phyloP scores from a whole-genome alignment of 192 early-diverging fungal genomes.

The Coemansia erecta region DNA sequence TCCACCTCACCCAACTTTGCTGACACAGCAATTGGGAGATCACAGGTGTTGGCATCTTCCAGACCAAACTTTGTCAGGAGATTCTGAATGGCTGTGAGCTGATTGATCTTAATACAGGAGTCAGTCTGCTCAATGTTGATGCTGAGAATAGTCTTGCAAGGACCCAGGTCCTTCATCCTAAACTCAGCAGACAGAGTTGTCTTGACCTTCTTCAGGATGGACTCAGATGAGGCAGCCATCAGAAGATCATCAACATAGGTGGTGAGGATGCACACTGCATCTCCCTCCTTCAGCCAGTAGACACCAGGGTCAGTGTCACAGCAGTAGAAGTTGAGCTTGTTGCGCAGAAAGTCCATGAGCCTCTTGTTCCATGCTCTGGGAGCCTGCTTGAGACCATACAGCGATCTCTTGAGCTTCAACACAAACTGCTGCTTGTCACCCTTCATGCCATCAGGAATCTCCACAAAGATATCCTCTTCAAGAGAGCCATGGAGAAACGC shows the following conservation, averaged over 20 bases:
- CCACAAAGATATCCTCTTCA: conserved; percentile 8
- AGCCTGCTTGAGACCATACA: conserved; percentile 10
- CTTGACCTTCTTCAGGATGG: not conserved
- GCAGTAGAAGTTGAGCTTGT: not conserved
- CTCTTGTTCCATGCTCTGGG: conserved; percentile 6
- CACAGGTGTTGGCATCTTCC: too few species aligned
- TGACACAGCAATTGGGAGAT: too few species aligned
- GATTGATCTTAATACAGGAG: too few species aligned
- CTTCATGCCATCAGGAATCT: conserved; percentile 1
- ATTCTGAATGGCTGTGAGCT: too few species aligned
- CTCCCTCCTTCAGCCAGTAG: not conserved
- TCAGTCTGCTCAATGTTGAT: too few species aligned
- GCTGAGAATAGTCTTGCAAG: not conserved
- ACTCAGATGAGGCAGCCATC: not conserved
- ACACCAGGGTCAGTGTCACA: not conserved
- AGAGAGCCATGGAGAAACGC: conserved; percentile 6
- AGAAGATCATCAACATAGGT: conserved; percentile 10
- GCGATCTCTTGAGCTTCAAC: not conserved
- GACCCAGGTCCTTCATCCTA: conserved; percentile 5
- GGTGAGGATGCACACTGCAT: not conserved
- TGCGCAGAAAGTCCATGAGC: not conserved
- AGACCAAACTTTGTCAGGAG: too few species aligned
- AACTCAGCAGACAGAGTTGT: not conserved
- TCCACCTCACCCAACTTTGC: too few species aligned
- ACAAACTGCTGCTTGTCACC: not conserved